phyloP scores from a whole-genome alignment of 495 filamentous ascomycete species.

The Elasticomyces elasticus region DNA sequence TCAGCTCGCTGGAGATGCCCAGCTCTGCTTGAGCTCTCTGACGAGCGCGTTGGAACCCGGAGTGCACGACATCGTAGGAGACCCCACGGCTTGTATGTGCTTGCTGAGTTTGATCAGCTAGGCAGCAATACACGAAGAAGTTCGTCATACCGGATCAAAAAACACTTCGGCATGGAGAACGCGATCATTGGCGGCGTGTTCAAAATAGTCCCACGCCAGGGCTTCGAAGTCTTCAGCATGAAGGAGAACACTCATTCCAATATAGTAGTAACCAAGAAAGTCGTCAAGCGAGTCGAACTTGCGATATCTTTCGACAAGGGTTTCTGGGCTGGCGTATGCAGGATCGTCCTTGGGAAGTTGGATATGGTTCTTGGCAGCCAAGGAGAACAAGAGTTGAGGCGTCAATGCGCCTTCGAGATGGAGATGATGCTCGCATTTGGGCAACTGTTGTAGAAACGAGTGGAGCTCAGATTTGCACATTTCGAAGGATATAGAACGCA shows the following conservation, averaged over 20 bases:
- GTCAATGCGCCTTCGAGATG: slow-evolving; percentile 65
- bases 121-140: background rate
- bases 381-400: slow-evolving; percentile 56
- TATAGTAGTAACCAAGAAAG: slow-evolving; percentile 71
- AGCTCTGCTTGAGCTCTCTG: slow-evolving; percentile 52
- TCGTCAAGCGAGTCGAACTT: slow-evolving; percentile 61
- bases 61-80: slow-evolving; percentile 48
- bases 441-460: slow-evolving; percentile 53
- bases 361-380: slow-evolving; percentile 54
- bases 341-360: slow-evolving; percentile 44
- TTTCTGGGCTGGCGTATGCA: background rate
- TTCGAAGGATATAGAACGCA: background rate
- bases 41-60: slow-evolving; percentile 50
- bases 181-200: slow-evolving; percentile 50
- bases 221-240: slow-evolving; percentile 56
- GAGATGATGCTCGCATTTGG: slow-evolving; percentile 69
- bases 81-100: slow-evolving; percentile 58
- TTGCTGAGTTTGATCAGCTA: background rate
- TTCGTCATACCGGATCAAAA: slow-evolving; percentile 49
- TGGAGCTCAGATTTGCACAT: slow-evolving; percentile 51
- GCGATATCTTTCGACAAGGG: slow-evolving; percentile 54
- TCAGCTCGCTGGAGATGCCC: slow-evolving; percentile 51
- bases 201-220: slow-evolving; percentile 66
- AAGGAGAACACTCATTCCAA: slow-evolving; percentile 58
- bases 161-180: slow-evolving; percentile 70